A percentile compares a stretch with the other conserved stretches of the same genome.
Conservation (phyloP, 2,329 filamentous ascomycete genomes). For the Colletotrichum salicis region DNA sequence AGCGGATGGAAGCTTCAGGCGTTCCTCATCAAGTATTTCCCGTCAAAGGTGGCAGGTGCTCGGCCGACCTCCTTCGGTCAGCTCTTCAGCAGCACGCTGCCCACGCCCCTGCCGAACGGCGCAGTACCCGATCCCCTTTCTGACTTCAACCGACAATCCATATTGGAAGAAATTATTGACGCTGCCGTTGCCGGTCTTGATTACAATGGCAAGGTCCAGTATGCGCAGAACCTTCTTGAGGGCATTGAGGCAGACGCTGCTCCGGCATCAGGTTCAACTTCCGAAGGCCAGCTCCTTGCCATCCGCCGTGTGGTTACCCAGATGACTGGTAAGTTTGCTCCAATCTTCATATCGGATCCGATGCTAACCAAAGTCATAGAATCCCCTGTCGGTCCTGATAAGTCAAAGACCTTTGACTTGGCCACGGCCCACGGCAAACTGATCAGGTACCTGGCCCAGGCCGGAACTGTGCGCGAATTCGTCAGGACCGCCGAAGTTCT, state of each 20-base stretch:
- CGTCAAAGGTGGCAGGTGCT: conserved; percentile 44
- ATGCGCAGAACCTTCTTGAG: conserved; percentile 51
- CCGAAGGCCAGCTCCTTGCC: conserved; percentile 53
- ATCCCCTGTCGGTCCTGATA: conserved; percentile 29
- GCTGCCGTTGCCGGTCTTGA: conserved; percentile 47
- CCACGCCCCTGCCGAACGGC: conserved; percentile 5
- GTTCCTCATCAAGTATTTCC: conserved; percentile 53
- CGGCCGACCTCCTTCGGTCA: conserved; percentile 46
- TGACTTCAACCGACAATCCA: conserved; percentile 16
- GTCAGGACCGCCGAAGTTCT: conserved; percentile 54
- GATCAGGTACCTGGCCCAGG: conserved; percentile 43
- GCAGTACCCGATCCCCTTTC: conserved; percentile 20
- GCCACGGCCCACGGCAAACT: conserved; percentile 55
- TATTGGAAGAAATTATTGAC: conserved; percentile 46
- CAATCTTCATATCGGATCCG: not conserved
- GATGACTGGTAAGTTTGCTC: conserved; percentile 48
- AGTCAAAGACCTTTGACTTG: conserved; percentile 48
- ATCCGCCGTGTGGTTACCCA: conserved; percentile 54
- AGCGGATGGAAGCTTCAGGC: conserved; percentile 58
- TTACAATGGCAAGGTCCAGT: conserved; percentile 47
- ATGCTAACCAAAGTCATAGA: conserved; percentile 4
- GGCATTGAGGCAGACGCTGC: conserved; percentile 1
- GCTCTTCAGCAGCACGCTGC: conserved; percentile 28
- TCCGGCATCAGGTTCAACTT: not conserved
- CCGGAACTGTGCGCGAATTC: conserved; percentile 46